Base-by-base conservation (phyloP, 1,284 basidiomycete species). In the Irpex rosettiformis region DNA sequence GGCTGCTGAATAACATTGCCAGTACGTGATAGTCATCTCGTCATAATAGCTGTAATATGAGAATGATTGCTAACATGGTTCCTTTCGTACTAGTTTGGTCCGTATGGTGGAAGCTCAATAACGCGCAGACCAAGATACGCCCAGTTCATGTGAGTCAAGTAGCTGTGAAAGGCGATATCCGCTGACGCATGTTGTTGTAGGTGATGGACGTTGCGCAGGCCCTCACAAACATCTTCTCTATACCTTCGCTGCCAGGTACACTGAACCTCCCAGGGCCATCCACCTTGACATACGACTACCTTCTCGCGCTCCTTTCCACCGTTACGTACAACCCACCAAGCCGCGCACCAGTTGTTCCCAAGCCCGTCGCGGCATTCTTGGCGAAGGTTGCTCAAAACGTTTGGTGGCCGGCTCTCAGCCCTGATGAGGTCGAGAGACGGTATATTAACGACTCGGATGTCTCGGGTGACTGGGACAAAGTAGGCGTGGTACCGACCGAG, bases 201-300 rank as follows among this genome's bases (percentile, higher is more conserved):
- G 91, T 94, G 51, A 74, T 97, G 67, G 95, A 99, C 70, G 94
- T 99, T 57, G 96, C 96, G 4, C 88, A 95, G 74, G 96, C 89
- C 8, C 84, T 99, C 59, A 83, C 86, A 56, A 90, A 91, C 74
- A 81, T 98, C 71, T 80, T 91, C 69, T 78, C 82, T 49, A 83
- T 71, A 69, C 84, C 79, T 64, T 83, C 77, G 74, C 51, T 88
- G 67, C 68, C 86, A 57, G 85, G 86, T 48, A 93, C 89, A 6
- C 78, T 95, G 70, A 85, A 85, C 61, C 88, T 99, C 40, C 91
- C 94, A 51, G 97, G 97, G 3, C 96, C 96, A 1, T 91, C 88
- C 53, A 86, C 89, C 51, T 84, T 96, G 75, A 93, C 91, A 29
- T 85, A 89, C 71, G 88, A 91, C 70, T 92, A 96, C 70, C 80